Conservation (phyloP, 345 rosid species). For the Streptanthus diversifolius region DNA sequence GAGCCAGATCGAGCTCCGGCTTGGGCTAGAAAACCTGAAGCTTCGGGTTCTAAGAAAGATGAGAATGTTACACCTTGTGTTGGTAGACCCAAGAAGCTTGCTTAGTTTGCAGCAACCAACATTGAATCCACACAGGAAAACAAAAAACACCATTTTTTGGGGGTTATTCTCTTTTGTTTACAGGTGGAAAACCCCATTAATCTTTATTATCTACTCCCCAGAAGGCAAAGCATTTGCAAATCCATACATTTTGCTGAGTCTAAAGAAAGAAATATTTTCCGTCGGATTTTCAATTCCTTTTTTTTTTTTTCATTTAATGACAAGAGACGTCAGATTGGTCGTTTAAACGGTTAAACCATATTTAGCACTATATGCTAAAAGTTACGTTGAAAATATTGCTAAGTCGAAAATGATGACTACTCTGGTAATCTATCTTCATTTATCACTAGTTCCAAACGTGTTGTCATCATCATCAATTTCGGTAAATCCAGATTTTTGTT, state of each 20-base stretch:
- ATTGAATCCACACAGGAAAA: background rate
- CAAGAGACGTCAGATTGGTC: background rate
- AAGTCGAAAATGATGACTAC: too few relatives aligned
- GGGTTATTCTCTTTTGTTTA: background rate
- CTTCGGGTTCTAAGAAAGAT: slow-evolving; percentile 78
- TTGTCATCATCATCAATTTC: too few relatives aligned
- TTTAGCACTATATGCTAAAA: too few relatives aligned
- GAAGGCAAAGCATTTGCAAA: background rate
- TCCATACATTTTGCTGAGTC: slow-evolving; percentile 8
- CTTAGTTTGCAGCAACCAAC: slow-evolving; percentile 38
- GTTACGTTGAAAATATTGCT: too few relatives aligned
- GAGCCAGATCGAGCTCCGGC: slow-evolving; percentile 98
- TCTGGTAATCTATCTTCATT: too few relatives aligned
- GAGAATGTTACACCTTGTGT: slow-evolving; percentile 62
- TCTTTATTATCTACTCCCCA: background rate
- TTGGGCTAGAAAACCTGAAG: slow-evolving; percentile 97
- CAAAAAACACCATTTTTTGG: background rate
- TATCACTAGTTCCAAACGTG: too few relatives aligned
- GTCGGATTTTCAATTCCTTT: background rate
- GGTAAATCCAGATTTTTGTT: too few relatives aligned
- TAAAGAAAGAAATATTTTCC: background rate
- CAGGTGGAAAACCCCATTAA: slow-evolving; percentile 1
- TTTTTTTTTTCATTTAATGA: background rate
- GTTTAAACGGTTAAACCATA: too few relatives aligned
- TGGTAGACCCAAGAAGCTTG: slow-evolving; percentile 96